Conservation (phyloP, 2,329 filamentous ascomycete species). For the Zelopaecilomyces penicillatus region DNA sequence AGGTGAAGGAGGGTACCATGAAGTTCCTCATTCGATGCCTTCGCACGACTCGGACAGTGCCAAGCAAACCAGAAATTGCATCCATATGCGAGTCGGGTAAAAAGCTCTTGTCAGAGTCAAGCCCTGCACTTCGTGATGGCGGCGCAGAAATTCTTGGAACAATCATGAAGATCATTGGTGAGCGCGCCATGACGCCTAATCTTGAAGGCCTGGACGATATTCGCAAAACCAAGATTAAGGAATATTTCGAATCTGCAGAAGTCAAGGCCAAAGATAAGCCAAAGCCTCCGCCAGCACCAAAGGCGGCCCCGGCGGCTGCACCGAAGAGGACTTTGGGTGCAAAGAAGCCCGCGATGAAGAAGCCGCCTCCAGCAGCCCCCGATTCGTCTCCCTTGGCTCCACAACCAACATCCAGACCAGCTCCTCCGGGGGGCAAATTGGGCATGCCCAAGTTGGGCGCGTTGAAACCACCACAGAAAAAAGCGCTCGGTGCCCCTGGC, state of each 20-base stretch:
- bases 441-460: constrained; percentile 46
- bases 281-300: constrained; percentile 65
- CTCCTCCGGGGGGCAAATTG: constrained; percentile 40
- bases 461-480: constrained; percentile 53
- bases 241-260: constrained; percentile 63
- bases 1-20: constrained; percentile 92
- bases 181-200: constrained; percentile 88
- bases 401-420: constrained; percentile 46
- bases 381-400: constrained; percentile 47
- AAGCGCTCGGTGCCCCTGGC: constrained; percentile 39
- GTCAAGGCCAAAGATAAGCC: constrained; percentile 58
- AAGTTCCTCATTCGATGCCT: constrained; percentile 88
- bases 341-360: constrained; percentile 35
- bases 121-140: constrained; percentile 74
- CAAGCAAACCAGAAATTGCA: constrained; percentile 73
- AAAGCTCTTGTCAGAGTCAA: constrained; percentile 84
- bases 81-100: constrained; percentile 81
- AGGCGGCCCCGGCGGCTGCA: constrained; percentile 36
- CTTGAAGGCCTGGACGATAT: constrained; percentile 93
- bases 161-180: constrained; percentile 97
- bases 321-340: constrained; percentile 36
- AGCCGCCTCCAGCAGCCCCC: constrained; percentile 30
- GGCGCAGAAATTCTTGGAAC: constrained; percentile 90
- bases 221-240: constrained; percentile 89
- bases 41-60: constrained; percentile 73